phyloP scores from a whole-genome alignment of 352 stramenopile genomes.

The Halophytophthora polymorphica region DNA sequence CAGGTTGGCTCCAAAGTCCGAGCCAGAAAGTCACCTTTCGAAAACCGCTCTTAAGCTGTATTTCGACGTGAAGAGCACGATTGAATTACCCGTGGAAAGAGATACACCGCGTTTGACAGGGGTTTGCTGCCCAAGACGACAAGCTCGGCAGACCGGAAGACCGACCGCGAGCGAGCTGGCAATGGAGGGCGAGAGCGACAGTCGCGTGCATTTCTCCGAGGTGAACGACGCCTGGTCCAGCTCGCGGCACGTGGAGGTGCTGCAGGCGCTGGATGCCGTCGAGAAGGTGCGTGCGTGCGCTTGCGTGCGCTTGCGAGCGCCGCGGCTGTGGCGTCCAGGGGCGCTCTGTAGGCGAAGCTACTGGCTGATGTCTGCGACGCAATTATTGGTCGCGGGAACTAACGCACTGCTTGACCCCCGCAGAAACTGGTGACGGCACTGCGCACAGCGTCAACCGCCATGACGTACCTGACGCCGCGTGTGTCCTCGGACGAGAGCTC shows the following conservation, averaged over 20 bases:
- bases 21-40: no score
- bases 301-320: neutral
- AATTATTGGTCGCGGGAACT: constrained; percentile 2
- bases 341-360: neutral
- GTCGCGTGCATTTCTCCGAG: constrained; percentile 80
- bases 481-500: constrained; percentile 63
- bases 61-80: no score
- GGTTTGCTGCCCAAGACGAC: neutral
- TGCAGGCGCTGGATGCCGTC: constrained; percentile 69
- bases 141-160: no score
- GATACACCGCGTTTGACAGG: neutral
- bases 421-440: constrained; percentile 82
- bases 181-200: constrained; percentile 66
- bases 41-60: no score
- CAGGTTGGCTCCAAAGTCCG: no score
- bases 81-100: no score
- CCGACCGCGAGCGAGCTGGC: neutral
- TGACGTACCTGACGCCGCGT: constrained; percentile 63
- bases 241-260: constrained; percentile 68
- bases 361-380: constrained; percentile 1
- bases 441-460: constrained; percentile 60
- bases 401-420: neutral
- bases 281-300: constrained; percentile 51
- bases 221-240: constrained; percentile 62
- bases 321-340: neutral